Evolutionary conservation across 169 alveolate species (phyloP), one percentile per base, ranked within the genome.

Genomic region (Eimeria acervulina): DNA sequence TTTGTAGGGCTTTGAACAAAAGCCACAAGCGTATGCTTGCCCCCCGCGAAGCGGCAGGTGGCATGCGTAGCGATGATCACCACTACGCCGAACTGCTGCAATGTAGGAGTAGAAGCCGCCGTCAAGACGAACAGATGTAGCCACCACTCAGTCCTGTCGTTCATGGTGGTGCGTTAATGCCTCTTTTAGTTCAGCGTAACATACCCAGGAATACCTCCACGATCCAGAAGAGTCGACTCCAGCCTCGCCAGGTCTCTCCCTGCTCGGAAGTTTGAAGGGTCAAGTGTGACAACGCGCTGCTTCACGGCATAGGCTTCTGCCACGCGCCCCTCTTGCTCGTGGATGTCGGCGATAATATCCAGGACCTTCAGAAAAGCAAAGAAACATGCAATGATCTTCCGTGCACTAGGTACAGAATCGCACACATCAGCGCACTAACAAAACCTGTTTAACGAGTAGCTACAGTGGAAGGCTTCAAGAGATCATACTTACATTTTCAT

Each of bases 201-300:
- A 63, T 87, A 87, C 8, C 94, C 94, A 23, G 94, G 94, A 28
- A 87, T 83, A 47, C 70, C 95, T 15, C 95, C 95, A 21, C 85
- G 74, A 47, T 44, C 95, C 19, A 70, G 76, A n/a, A 90, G 87
- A 28, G 83, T 88, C n/a, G 90, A 89, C 80, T 83, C 88, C 81
- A 94, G 94, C 66, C 91, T 88, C 17, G 81, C 80, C 94, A 94
- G 81, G 33, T 94, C 96, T 6, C 96, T 76, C 2, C 80, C 91
- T 26, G 96, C 96, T 28, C 96, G 88, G 89, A 94, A 94, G 81
- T 94, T 94, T 28, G 90, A 61, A 19, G 96, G 96, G 59, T 94
- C 96, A 52, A 94, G 96, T 6, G 90, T 88, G 13, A 94, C 96
- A 47, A 84, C 96, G 0, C 96, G 93, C 81, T 94, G 96, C 68